phyloP scores from a whole-genome alignment of 2,329 filamentous ascomycete genomes.

The Colletotrichum theobromicola region DNA sequence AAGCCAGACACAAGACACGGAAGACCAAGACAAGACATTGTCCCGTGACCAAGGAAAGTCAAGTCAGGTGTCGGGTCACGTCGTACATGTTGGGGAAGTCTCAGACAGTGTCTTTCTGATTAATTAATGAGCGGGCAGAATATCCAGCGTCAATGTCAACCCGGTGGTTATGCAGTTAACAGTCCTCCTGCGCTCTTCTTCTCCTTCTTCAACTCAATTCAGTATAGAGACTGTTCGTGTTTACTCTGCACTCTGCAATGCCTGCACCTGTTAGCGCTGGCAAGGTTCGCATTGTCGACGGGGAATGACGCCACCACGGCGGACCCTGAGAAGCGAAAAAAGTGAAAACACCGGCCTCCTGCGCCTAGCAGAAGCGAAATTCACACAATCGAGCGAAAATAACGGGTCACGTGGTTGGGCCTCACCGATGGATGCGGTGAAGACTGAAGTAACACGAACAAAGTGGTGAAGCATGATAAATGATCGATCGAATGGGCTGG shows the following conservation, averaged over 20 bases:
- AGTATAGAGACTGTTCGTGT: neutral
- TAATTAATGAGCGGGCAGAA: too few relatives aligned
- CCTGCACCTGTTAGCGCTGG: neutral
- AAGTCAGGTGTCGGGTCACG: neutral
- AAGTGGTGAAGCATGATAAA: neutral
- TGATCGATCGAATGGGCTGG: neutral
- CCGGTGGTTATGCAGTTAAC: neutral
- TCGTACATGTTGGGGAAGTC: neutral
- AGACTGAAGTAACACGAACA: too few relatives aligned
- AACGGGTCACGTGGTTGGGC: neutral
- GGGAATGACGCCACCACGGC: conserved; percentile 6
- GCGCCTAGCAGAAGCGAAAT: neutral
- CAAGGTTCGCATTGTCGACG: neutral
- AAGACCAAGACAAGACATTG: neutral
- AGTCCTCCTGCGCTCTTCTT: too few relatives aligned
- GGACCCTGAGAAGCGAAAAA: neutral
- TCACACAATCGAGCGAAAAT: neutral
- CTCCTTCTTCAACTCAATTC: neutral
- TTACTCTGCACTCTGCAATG: neutral
- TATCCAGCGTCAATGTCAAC: neutral
- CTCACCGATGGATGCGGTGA: neutral
- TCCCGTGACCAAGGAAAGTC: neutral
- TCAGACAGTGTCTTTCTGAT: neutral
- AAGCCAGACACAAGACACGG: neutral
- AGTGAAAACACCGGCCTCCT: neutral